A percentile compares a stretch with the other conserved stretches of the same genome.
Evolutionary conservation across 1,284 basidiomycete species (phyloP).

Genomic region (Ustilago trichophora): DNA sequence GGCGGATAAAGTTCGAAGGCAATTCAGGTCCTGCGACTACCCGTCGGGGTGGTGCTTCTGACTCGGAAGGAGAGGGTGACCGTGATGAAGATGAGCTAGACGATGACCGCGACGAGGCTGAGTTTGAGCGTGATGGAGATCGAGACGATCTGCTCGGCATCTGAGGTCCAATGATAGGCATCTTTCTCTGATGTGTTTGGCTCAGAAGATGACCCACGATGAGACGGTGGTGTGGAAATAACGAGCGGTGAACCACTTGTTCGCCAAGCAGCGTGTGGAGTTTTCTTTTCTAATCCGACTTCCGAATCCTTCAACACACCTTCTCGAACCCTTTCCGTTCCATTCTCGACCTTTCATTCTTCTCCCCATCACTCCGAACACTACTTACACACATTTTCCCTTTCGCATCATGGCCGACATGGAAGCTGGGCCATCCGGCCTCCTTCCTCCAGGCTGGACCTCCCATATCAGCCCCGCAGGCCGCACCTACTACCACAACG

Average conservation of each 20-base stretch:
- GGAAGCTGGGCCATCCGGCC: too few relatives aligned
- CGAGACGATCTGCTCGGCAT: neutral
- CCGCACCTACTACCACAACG: slow-evolving; percentile 85
- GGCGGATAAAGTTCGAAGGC: slow-evolving; percentile 18
- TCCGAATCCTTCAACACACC: neutral
- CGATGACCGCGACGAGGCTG: slow-evolving; percentile 13
- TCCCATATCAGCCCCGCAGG: slow-evolving; percentile 86
- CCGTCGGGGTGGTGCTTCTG: neutral
- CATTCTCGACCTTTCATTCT: neutral
- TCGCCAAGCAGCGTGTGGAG: too few relatives aligned
- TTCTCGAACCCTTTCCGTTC: neutral
- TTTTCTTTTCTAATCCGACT: slow-evolving; percentile 2
- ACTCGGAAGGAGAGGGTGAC: slow-evolving; percentile 7
- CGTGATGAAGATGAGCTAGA: slow-evolving; percentile 5
- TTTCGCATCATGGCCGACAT: too few relatives aligned
- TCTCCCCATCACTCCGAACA: too few relatives aligned
- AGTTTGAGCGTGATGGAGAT: slow-evolving; percentile 15
- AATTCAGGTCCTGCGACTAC: slow-evolving; percentile 28
- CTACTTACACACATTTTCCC: too few relatives aligned
- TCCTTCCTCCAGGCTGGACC: slow-evolving; percentile 78
- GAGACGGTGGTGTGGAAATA: too few relatives aligned
- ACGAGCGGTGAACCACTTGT: too few relatives aligned
- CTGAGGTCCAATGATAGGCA: slow-evolving; percentile 12
- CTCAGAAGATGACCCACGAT: too few relatives aligned
- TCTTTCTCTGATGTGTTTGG: neutral